These are phyloP conservation scores for Fusarium luffae DNA, from an alignment of 2,329 filamentous ascomycete species.

Conservation along the genomic window DNA sequence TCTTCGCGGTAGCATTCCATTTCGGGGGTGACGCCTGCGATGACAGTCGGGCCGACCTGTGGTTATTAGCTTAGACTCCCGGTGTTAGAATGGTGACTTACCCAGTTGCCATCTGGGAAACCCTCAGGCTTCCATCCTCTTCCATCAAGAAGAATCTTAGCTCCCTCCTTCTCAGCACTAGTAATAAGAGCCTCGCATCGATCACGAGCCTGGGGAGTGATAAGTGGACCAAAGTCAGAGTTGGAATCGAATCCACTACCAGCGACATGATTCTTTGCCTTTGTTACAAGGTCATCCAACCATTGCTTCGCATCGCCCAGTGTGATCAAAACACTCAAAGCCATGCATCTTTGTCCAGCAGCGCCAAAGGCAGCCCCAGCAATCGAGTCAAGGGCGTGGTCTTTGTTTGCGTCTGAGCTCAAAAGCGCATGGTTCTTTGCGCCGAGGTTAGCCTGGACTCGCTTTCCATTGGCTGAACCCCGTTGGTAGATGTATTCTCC, in stretches of 20 bases:
- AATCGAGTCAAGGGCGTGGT: constrained; percentile 81
- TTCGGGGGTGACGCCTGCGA: constrained; percentile 76
- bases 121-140: constrained; percentile 74
- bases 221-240: constrained; percentile 80
- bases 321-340: constrained; percentile 78
- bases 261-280: constrained; percentile 74
- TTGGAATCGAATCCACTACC: constrained; percentile 81
- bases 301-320: constrained; percentile 81
- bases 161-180: constrained; percentile 79
- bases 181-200: constrained; percentile 78
- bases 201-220: constrained; percentile 77
- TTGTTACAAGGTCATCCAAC: constrained; percentile 77
- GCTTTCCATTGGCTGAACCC: constrained; percentile 81
- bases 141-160: constrained; percentile 80
- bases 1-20: constrained; percentile 85
- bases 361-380: constrained; percentile 84
- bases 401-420: constrained; percentile 83
- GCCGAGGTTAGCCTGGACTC: constrained; percentile 83
- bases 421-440: constrained; percentile 87
- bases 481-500: constrained; percentile 83
- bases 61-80: not conserved
- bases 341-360: constrained; percentile 85
- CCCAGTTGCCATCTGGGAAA: constrained; percentile 77
- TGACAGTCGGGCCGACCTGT: constrained; percentile 76
- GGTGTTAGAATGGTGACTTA: rapidly evolving